Evolutionary conservation across 805 yeast genomes (phyloP).

Genomic region (Vanderwaltozyma verrucispora): DNA sequence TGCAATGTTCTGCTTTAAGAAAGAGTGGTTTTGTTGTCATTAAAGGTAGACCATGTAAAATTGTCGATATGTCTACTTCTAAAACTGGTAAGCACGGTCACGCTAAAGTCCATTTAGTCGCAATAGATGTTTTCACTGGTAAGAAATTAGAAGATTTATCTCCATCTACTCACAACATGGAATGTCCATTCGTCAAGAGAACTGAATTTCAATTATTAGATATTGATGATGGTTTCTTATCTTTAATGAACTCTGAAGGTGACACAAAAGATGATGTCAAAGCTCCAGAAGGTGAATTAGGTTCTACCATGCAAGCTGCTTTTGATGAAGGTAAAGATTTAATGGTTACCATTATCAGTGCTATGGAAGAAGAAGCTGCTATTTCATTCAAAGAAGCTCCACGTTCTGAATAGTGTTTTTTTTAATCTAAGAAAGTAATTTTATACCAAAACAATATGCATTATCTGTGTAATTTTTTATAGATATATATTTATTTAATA

Average conservation of each 20-base stretch:
- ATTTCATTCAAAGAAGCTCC: slow-evolving; percentile 97
- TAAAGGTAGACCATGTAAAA: slow-evolving; percentile 98
- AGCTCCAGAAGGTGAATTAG: slow-evolving; percentile 94
- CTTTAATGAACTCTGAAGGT: slow-evolving; percentile 93
- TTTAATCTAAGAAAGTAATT: neutral
- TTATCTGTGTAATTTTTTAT: neutral
- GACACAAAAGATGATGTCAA: slow-evolving; percentile 97
- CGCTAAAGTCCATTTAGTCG: slow-evolving; percentile 99
- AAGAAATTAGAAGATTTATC: slow-evolving; percentile 98
- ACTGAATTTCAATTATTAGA: slow-evolving; percentile 91
- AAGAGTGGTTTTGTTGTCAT: slow-evolving; percentile 98
- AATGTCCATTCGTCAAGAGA: slow-evolving; percentile 94
- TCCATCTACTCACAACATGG: slow-evolving; percentile 99
- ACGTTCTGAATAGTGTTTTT: slow-evolving; percentile 32
- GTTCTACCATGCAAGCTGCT: slow-evolving; percentile 80
- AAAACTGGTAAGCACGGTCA: slow-evolving; percentile 99
- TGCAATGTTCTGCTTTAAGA: slow-evolving; percentile 99
- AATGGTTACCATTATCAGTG: slow-evolving; percentile 86
- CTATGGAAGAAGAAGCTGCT: slow-evolving; percentile 99
- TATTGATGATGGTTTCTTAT: slow-evolving; percentile 94
- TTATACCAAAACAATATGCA: neutral
- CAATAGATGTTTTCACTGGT: slow-evolving; percentile 95
- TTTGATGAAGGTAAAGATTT: slow-evolving; percentile 97
- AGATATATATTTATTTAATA: neutral
- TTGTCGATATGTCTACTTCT: slow-evolving; percentile 98